These are phyloP conservation scores for Mallotus japonicus DNA, from an alignment of 441 rosid species.

Conservation along the genomic window DNA sequence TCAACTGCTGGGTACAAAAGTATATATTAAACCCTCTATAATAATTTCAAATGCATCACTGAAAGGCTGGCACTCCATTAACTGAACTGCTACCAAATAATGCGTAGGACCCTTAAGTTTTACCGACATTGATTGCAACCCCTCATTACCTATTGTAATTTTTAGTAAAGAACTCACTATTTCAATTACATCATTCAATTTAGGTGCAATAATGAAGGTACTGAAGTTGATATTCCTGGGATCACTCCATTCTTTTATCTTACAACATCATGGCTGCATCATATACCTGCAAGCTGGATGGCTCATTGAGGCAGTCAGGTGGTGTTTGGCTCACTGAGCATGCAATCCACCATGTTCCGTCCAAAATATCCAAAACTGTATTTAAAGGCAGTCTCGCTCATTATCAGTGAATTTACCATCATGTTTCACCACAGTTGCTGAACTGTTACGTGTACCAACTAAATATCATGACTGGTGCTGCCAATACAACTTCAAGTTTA, in stretches of 20 bases:
- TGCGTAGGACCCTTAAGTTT: not conserved
- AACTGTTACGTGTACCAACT: too few relatives aligned
- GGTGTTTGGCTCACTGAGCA: not conserved
- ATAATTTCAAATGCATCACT: not conserved
- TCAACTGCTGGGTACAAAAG: not conserved
- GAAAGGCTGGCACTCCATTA: not conserved
- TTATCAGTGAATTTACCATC: too few relatives aligned
- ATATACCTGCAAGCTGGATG: not conserved
- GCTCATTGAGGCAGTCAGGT: too few relatives aligned
- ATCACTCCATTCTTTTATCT: not conserved
- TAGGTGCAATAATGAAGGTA: too few relatives aligned
- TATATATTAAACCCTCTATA: not conserved
- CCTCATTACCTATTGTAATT: not conserved
- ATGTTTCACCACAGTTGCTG: too few relatives aligned
- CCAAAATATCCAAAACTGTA: not conserved
- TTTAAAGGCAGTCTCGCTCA: not conserved
- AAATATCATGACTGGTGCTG: too few relatives aligned
- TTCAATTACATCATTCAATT: too few relatives aligned
- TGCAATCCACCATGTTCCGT: not conserved
- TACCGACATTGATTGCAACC: conserved; percentile 6
- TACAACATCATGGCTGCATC: not conserved
- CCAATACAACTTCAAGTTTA: too few relatives aligned
- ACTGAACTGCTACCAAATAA: not conserved
- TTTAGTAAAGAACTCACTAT: too few relatives aligned
- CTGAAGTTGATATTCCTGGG: too few relatives aligned